A percentile compares a stretch with the other conserved stretches of the same genome.
These are phyloP conservation scores for Schizosaccharomyces octosporus DNA, from an alignment of 805 yeast genomes.

Conservation along the genomic window DNA sequence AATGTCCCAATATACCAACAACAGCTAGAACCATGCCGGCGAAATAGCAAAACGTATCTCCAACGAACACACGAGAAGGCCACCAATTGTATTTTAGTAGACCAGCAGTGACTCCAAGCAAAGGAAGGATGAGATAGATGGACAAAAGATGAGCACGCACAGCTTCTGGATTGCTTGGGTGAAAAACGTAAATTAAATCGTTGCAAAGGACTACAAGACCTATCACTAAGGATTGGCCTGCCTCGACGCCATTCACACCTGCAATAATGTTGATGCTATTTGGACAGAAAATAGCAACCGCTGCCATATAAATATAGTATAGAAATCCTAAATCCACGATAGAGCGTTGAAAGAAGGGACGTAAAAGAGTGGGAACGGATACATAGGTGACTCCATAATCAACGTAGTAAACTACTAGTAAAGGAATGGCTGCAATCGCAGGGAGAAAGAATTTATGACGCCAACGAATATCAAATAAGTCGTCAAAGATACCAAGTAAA, in stretches of 20 bases:
- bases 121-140: conserved; percentile 56
- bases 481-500: conserved; percentile 74
- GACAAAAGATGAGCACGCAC: conserved; percentile 65
- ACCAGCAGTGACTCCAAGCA: conserved; percentile 61
- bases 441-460: conserved; percentile 90
- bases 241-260: conserved; percentile 89
- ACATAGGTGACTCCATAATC: conserved; percentile 84
- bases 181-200: conserved; percentile 35
- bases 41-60: conserved; percentile 93
- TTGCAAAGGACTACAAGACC: conserved; percentile 47
- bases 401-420: conserved; percentile 71
- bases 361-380: conserved; percentile 49
- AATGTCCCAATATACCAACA: conserved; percentile 87
- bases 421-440: conserved; percentile 78
- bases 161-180: conserved; percentile 23
- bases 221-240: conserved; percentile 72
- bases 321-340: conserved; percentile 10
- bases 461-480: conserved; percentile 89
- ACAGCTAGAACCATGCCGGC: conserved; percentile 98
- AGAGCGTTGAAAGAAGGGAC: conserved; percentile 14
- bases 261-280: conserved; percentile 89
- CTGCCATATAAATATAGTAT: conserved; percentile 74
- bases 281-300: conserved; percentile 82
- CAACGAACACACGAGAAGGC: conserved; percentile 86
- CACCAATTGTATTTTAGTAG: conserved; percentile 61